Conservation (phyloP, 1,284 basidiomycete genomes). For the Somion occarium region DNA sequence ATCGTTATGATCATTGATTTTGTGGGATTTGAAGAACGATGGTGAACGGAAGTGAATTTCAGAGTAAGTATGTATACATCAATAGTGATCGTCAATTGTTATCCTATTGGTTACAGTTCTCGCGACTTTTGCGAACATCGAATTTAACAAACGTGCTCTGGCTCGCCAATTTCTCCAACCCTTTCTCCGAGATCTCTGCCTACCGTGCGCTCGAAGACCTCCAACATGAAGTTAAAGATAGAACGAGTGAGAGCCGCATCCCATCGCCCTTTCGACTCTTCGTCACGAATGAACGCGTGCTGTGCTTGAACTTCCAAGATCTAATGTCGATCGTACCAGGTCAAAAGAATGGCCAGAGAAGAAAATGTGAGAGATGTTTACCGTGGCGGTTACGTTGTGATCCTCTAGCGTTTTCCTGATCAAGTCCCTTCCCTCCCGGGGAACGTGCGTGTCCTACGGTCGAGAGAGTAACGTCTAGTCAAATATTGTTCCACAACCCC, state of each 20-base stretch:
- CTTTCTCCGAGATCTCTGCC: slow-evolving; percentile 77
- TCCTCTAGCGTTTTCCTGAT: slow-evolving; percentile 82
- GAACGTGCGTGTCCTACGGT: slow-evolving; percentile 82
- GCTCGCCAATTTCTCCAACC: slow-evolving; percentile 35
- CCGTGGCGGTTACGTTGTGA: slow-evolving; percentile 64
- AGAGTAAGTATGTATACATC: neutral
- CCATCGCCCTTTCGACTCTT: slow-evolving; percentile 88
- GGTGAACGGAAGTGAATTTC: neutral
- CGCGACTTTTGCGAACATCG: neutral
- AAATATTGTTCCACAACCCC: no score
- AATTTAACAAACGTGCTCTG: slow-evolving; percentile 77
- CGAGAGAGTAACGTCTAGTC: no score
- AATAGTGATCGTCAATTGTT: slow-evolving; percentile 2
- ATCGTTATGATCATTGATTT: slow-evolving; percentile 24
- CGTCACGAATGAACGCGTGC: slow-evolving; percentile 91
- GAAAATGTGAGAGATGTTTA: slow-evolving; percentile 23
- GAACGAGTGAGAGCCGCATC: slow-evolving; percentile 84
- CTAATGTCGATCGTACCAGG: slow-evolving; percentile 34
- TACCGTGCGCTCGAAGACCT: slow-evolving; percentile 86
- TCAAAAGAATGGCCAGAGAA: neutral
- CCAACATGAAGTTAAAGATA: slow-evolving; percentile 84
- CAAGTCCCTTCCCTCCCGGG: slow-evolving; percentile 76
- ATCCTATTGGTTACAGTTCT: neutral
- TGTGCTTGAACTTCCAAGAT: slow-evolving; percentile 92
- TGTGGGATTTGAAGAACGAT: no score